These are phyloP conservation scores for Tolypocladium ophioglossoides DNA, from an alignment of 2,329 filamentous ascomycete genomes.

Conservation along the genomic window DNA sequence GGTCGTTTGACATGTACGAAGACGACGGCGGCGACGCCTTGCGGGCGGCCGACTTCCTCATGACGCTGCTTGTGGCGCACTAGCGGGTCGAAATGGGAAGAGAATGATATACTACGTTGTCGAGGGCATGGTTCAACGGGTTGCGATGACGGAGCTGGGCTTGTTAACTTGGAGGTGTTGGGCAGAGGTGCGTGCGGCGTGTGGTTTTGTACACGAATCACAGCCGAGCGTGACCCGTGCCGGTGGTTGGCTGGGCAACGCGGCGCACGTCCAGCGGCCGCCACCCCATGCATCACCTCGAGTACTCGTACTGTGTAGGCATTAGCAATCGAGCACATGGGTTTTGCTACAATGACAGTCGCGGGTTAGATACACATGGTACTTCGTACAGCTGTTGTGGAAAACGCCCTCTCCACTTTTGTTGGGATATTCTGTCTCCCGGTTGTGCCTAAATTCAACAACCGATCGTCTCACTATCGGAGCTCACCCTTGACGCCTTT, in stretches of 20 bases:
- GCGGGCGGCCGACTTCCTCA: conserved; percentile 20
- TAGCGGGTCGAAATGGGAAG: neutral
- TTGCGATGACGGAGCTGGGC: neutral
- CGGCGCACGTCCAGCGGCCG: neutral
- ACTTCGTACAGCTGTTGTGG: too few relatives aligned
- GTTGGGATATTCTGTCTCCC: neutral
- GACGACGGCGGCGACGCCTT: conserved; percentile 47
- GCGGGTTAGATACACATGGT: neutral
- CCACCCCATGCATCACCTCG: neutral
- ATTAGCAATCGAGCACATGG: neutral
- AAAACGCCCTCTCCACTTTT: too few relatives aligned
- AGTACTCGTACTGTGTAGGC: too few relatives aligned
- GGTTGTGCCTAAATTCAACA: neutral
- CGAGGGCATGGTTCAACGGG: neutral
- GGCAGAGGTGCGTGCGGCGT: conserved; percentile 1
- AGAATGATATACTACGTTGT: neutral
- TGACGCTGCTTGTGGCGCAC: conserved; percentile 5
- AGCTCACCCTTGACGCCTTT: conserved; percentile 26
- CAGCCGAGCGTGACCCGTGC: neutral
- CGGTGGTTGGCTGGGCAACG: conserved; percentile 14
- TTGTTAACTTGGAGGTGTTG: conserved; percentile 4
- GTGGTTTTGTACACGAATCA: conserved; percentile 7
- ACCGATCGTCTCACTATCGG: conserved; percentile 16
- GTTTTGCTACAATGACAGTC: neutral
- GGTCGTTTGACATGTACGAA: conserved; percentile 55